A percentile compares a stretch with the other conserved stretches of the same genome.
phyloP scores from a whole-genome alignment of 78 protist species.

The Pigoraptor vietnamica region DNA sequence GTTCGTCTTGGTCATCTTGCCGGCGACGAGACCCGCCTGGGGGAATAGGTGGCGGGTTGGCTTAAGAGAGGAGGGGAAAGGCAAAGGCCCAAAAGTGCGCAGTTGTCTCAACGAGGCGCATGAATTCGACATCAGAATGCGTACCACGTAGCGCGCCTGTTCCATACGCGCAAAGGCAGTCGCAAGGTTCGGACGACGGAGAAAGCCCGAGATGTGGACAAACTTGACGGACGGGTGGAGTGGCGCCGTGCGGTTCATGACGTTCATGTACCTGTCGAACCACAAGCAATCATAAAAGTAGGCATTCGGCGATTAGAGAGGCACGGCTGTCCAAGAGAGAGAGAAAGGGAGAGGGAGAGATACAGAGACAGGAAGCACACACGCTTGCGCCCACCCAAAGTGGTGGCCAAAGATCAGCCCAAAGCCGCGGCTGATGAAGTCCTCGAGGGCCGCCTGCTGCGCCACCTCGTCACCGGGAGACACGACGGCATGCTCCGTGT shows the following conservation, averaged over 20 bases:
- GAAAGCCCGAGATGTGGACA: neutral
- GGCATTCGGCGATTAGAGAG: neutral
- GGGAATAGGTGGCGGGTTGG: too few relatives aligned
- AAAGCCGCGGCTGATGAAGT: neutral
- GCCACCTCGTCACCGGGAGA: neutral
- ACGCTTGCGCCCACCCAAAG: neutral
- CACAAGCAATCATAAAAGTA: neutral
- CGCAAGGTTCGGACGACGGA: neutral
- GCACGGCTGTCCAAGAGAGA: neutral
- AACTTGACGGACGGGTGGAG: neutral
- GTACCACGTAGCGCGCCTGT: neutral
- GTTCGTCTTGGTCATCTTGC: neutral
- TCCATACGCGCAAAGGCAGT: neutral
- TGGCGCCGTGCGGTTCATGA: neutral
- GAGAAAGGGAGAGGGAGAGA: neutral
- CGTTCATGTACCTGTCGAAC: neutral
- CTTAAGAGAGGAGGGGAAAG: too few relatives aligned
- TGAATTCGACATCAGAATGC: neutral
- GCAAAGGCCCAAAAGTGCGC: neutral
- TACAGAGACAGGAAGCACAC: neutral
- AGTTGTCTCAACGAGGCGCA: neutral
- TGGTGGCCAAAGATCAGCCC: neutral
- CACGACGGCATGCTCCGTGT: neutral
- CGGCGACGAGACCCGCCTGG: neutral
- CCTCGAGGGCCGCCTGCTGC: neutral